phyloP scores from a whole-genome alignment of 2,329 filamentous ascomycete genomes.

The Didymellaceae sp. region DNA sequence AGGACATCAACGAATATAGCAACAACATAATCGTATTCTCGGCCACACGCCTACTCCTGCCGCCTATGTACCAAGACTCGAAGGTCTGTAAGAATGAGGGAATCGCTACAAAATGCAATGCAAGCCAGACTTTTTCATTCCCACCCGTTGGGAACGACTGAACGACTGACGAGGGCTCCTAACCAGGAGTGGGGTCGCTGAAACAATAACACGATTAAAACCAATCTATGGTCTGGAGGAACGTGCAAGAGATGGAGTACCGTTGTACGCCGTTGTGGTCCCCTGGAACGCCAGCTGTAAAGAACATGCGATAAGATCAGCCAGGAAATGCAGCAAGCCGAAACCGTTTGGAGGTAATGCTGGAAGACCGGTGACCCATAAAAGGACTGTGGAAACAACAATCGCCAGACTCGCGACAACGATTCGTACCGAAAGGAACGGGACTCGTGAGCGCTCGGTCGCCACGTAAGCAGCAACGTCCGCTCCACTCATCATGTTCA shows the following conservation, averaged over 20 bases:
- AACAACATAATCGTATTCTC: slow-evolving; percentile 33
- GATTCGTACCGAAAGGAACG: slow-evolving; percentile 37
- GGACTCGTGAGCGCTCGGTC: slow-evolving; percentile 45
- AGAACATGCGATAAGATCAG: slow-evolving; percentile 41
- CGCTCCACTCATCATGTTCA: slow-evolving; percentile 45
- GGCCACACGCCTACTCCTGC: slow-evolving; percentile 19
- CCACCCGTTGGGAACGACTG: slow-evolving; percentile 29
- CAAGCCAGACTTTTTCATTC: slow-evolving; percentile 41
- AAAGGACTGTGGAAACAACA: slow-evolving; percentile 24
- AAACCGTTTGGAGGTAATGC: slow-evolving; percentile 39
- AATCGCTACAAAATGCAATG: slow-evolving; percentile 42
- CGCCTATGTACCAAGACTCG: slow-evolving; percentile 35
- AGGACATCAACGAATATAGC: slow-evolving; percentile 6
- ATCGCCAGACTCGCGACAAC: slow-evolving; percentile 34
- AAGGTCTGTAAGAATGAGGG: slow-evolving; percentile 30
- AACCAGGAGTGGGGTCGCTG: slow-evolving; percentile 40
- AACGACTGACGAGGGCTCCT: slow-evolving; percentile 33
- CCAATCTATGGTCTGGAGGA: slow-evolving; percentile 37
- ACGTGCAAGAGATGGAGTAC: slow-evolving; percentile 26
- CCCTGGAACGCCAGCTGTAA: slow-evolving; percentile 35
- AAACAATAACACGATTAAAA: slow-evolving; percentile 37
- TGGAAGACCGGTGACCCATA: slow-evolving; percentile 26
- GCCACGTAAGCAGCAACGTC: slow-evolving; percentile 30
- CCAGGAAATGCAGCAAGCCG: slow-evolving; percentile 44
- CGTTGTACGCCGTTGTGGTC: slow-evolving; percentile 28